Conservation (phyloP, 371 early-diverging fungal species). For the Apophysomyces trapeziformis region DNA sequence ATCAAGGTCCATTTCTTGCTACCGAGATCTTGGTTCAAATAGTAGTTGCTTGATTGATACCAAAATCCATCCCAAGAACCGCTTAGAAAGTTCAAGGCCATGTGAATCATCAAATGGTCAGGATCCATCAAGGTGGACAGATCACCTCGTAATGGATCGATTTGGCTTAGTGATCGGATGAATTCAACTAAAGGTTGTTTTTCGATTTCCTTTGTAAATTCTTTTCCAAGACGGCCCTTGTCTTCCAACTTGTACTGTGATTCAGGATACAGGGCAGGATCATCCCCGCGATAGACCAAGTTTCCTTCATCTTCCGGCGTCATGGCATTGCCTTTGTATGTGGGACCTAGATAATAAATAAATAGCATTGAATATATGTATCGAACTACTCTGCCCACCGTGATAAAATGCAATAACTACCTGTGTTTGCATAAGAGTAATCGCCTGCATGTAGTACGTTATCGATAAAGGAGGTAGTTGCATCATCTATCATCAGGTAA, state of each 20-base stretch:
- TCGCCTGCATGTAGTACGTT: conserved; percentile 37
- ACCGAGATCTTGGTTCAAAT: conserved; percentile 45
- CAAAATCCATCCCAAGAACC: conserved; percentile 58
- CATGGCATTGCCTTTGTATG: conserved; percentile 40
- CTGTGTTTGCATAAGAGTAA: conserved; percentile 20
- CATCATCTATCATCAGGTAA: conserved; percentile 56
- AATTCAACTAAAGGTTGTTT: conserved; percentile 31
- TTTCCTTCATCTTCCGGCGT: conserved; percentile 31
- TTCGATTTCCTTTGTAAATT: conserved; percentile 21
- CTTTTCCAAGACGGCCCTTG: conserved; percentile 24
- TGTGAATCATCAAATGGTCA: conserved; percentile 41
- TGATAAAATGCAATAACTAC: conserved; percentile 12
- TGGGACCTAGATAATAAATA: conserved; percentile 17
- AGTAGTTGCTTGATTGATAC: conserved; percentile 53
- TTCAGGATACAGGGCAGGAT: conserved; percentile 27
- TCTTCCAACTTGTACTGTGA: conserved; percentile 38
- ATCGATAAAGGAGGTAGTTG: conserved; percentile 47
- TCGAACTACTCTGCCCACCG: too few relatives aligned
- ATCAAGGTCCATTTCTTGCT: conserved; percentile 52
- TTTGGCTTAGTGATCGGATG: conserved; percentile 24
- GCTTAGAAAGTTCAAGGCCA: conserved; percentile 54
- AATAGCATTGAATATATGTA: too few relatives aligned
- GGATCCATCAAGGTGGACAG: conserved; percentile 38
- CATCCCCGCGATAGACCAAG: conserved; percentile 39
- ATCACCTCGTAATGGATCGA: conserved; percentile 30